Base-by-base conservation (phyloP, 345 rosid genomes). In the Eucalyptus lansdowneana region DNA sequence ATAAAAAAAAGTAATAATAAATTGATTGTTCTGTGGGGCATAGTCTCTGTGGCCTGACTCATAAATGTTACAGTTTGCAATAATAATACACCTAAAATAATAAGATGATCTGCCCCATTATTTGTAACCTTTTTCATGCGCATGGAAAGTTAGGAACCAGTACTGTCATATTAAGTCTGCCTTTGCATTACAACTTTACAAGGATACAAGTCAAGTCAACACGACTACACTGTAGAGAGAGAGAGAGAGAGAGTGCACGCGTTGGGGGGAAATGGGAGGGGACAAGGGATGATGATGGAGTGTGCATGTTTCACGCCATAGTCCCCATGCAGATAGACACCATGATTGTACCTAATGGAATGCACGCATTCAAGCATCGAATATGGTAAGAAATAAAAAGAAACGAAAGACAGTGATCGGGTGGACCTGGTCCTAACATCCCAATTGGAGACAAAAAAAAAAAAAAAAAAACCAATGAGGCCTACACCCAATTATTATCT, bases 261-360 rank as follows among this genome's bases (percentile, higher is more conserved):
- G 51, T 25, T 87, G 54, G 88, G 86, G 50, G 90, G 54, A 44
- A 14, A 87, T 50, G 62, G 69, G 31, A 87, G 72, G 89, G 90
- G 88, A 90, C 90, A 91, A 80, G 88, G 91, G 80, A 89, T 72
- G 91, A 89, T 94, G 31, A 56, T 56, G 62, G 29, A 53, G 94
- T 92, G 94, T 90, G 93, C 93, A 93, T 87, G 91, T 91, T 49
- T 92, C 93, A 90, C 91, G 94, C 92, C 92, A 89, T n/a, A 87
- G 89, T 90, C 91, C 86, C 93, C 94, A 91, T 91, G 94, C 94
- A 94, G 90, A 90, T 90, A 45, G 86, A 91, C 95, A 93, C 88
- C 94, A 90, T 91, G 93, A 90, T 91, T 93, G 45, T 50, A 27
- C 31, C 67, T 21, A 51, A 6, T 3, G 85, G 85, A 76, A 76